Percentiles rank a stretch among this genome's conserved stretches.
phyloP scores from a whole-genome alignment of 495 filamentous ascomycete genomes.

The Penicillium dipodomyicola region DNA sequence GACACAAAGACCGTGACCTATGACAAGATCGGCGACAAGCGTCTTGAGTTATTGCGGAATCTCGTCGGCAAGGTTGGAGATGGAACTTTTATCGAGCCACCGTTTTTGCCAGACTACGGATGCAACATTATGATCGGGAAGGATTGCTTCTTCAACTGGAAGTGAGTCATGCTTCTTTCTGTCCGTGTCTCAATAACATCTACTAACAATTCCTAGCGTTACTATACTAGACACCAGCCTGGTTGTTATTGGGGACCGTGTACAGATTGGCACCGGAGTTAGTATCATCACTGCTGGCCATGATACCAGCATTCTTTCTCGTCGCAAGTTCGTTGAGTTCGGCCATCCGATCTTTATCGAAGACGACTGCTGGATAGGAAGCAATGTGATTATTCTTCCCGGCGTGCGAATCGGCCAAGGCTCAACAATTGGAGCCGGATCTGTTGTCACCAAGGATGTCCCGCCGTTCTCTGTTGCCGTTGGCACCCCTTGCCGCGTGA shows the following conservation, averaged over 20 bases:
- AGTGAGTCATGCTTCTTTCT: constrained; percentile 30
- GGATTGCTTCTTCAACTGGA: constrained; percentile 53
- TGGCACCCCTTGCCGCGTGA: constrained; percentile 35
- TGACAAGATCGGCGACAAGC: constrained; percentile 33
- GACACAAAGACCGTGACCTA: constrained; percentile 40
- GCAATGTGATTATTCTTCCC: constrained; percentile 64
- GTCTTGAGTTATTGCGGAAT: constrained; percentile 39
- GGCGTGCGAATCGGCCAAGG: constrained; percentile 61
- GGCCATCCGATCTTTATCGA: constrained; percentile 71
- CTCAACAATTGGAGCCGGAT: constrained; percentile 45
- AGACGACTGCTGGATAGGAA: constrained; percentile 85
- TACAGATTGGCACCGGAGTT: constrained; percentile 72
- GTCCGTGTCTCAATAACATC: not conserved
- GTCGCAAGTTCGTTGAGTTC: constrained; percentile 67
- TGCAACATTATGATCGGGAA: constrained; percentile 52
- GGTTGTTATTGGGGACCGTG: constrained; percentile 71
- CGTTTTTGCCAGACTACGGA: constrained; percentile 54
- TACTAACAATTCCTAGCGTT: constrained; percentile 25
- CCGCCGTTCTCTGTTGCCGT: constrained; percentile 40
- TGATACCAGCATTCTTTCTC: constrained; percentile 66
- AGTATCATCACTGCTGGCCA: constrained; percentile 66
- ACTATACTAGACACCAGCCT: constrained; percentile 72
- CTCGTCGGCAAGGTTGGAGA: constrained; percentile 46
- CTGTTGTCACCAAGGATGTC: constrained; percentile 50
- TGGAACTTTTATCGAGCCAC: constrained; percentile 49